Evolutionary conservation across 306 rosid species (phyloP).

Genomic region (Castanea crenata): DNA sequence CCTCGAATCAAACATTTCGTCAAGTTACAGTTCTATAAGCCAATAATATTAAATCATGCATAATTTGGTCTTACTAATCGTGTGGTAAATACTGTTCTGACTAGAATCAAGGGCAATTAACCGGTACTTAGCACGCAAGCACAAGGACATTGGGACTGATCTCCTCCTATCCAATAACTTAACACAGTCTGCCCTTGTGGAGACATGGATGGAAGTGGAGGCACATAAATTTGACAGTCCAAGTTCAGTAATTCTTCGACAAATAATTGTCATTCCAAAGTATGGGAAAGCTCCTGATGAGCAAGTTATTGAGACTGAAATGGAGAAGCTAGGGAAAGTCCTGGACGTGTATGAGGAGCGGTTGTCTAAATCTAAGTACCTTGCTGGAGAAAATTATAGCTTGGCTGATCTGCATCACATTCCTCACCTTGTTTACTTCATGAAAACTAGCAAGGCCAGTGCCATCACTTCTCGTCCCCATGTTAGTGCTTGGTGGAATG

Average conservation of each 20-base stretch:
- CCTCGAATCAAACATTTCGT: too few species aligned
- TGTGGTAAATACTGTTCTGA: neutral
- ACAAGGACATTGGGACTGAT: neutral
- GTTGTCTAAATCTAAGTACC: neutral
- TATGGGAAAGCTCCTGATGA: neutral
- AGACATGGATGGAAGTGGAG: constrained; percentile 18
- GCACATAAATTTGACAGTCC: constrained; percentile 4
- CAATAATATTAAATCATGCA: too few species aligned
- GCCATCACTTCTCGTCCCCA: neutral
- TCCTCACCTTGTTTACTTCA: constrained; percentile 12
- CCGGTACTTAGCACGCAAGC: constrained; percentile 11
- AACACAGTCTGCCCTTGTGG: neutral
- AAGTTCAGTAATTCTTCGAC: neutral
- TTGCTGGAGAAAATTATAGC: constrained; percentile 1
- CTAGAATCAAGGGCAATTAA: constrained; percentile 23
- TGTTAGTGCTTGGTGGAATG: constrained; percentile 18
- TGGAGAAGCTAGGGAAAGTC: constrained; percentile 4
- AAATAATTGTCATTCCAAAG: neutral
- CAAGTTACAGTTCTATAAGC: neutral
- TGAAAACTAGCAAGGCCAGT: neutral
- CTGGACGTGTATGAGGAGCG: constrained; percentile 16
- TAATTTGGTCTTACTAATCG: neutral
- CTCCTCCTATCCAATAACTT: constrained; percentile 15
- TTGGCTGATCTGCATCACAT: constrained; percentile 13
- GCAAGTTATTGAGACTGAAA: neutral